Conservation (phyloP, 257 asterid species). For the Lycium barbarum region DNA sequence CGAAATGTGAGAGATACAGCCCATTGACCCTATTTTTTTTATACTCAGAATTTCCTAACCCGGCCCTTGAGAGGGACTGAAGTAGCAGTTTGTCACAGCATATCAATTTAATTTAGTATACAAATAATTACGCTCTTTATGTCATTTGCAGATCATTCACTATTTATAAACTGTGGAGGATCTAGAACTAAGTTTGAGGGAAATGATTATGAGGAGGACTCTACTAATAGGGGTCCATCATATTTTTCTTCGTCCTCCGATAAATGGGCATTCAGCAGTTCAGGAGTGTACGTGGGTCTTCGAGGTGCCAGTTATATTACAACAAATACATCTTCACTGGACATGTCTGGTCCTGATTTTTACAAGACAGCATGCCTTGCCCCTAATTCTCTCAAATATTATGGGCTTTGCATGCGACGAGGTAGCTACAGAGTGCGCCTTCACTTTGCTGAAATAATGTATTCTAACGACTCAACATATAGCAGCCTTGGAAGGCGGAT, state of each 20-base stretch:
- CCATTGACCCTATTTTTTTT: not conserved
- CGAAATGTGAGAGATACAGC: constrained; percentile 51
- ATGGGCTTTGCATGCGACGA: constrained; percentile 73
- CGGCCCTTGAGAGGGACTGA: not conserved
- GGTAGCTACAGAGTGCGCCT: constrained; percentile 93
- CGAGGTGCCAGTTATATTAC: constrained; percentile 26
- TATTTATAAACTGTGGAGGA: constrained; percentile 93
- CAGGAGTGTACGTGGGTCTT: constrained; percentile 55
- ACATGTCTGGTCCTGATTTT: constrained; percentile 42
- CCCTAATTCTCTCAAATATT: constrained; percentile 75
- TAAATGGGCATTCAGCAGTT: constrained; percentile 86
- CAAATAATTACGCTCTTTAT: constrained; percentile 32
- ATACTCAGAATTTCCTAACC: not conserved
- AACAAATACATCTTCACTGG: constrained; percentile 40
- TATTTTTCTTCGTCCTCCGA: constrained; percentile 48
- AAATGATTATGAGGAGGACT: constrained; percentile 67
- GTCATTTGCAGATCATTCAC: constrained; percentile 56
- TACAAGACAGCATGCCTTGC: constrained; percentile 81
- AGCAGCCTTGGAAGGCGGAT: constrained; percentile 79
- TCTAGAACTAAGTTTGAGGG: constrained; percentile 45
- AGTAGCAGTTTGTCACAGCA: constrained; percentile 16
- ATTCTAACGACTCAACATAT: constrained; percentile 52
- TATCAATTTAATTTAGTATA: no score
- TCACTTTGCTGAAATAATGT: constrained; percentile 89
- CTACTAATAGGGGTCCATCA: constrained; percentile 54